Percentiles rank a stretch among this genome's conserved stretches.
Conservation (phyloP, 352 stramenopile species). For the Aphanomyces stellatus region DNA sequence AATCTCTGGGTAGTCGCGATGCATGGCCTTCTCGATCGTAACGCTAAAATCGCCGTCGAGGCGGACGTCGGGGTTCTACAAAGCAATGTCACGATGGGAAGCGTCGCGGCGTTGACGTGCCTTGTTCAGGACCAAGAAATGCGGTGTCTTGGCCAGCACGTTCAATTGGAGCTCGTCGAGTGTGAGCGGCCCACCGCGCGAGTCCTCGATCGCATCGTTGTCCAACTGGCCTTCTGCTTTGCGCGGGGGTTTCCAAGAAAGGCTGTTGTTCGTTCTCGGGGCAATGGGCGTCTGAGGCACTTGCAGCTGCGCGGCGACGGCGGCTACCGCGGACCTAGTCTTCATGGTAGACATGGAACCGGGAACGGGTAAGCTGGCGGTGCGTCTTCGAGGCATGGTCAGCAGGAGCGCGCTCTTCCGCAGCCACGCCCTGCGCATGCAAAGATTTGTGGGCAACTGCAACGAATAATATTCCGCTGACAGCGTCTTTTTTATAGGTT, state of each 20-base stretch:
- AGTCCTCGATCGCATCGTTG: slow-evolving; percentile 13
- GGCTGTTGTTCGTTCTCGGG: neutral
- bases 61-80: slow-evolving; percentile 54
- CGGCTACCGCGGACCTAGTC: too few species aligned
- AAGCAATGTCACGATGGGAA: neutral
- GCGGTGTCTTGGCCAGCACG: slow-evolving; percentile 34
- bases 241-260: slow-evolving; percentile 1
- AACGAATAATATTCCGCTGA: too few species aligned
- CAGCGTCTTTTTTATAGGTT: too few species aligned
- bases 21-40: slow-evolving; percentile 81
- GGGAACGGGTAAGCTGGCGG: neutral
- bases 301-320: neutral
- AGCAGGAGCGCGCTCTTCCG: neutral
- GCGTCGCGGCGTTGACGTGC: neutral
- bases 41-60: slow-evolving; percentile 83
- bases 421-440: neutral
- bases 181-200: slow-evolving; percentile 42
- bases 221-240: slow-evolving; percentile 15
- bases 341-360: too few species aligned
- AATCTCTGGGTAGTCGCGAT: slow-evolving; percentile 62
- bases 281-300: neutral
- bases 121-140: slow-evolving; percentile 78
- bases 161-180: slow-evolving; percentile 48
- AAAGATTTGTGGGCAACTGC: too few species aligned
- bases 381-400: neutral